A percentile compares a stretch with the other conserved stretches of the same genome.
phyloP scores from a whole-genome alignment of 2,329 filamentous ascomycete genomes.

The Cladosporium sp. region DNA sequence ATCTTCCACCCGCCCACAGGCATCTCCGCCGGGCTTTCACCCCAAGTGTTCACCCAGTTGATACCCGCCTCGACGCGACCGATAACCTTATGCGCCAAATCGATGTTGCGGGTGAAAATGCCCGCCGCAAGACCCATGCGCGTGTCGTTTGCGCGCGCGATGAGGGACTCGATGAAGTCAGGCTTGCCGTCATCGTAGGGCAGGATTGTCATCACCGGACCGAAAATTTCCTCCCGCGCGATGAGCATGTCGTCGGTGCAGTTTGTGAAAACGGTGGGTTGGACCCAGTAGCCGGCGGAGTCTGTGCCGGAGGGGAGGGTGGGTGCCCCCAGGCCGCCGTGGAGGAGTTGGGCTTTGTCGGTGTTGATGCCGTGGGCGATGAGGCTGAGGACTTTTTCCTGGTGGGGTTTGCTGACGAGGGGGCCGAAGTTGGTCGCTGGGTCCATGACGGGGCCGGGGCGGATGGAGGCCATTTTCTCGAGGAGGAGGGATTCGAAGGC shows the following conservation, averaged over 20 bases:
- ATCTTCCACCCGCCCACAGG: constrained; percentile 88
- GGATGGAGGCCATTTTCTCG: constrained; percentile 64
- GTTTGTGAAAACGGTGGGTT: constrained; percentile 79
- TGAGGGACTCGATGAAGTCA: constrained; percentile 59
- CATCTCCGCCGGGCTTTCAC: constrained; percentile 89
- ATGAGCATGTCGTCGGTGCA: constrained; percentile 80
- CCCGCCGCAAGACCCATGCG: constrained; percentile 76
- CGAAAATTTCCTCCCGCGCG: constrained; percentile 79
- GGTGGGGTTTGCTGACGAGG: constrained; percentile 68
- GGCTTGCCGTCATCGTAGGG: constrained; percentile 51
- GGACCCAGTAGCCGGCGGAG: constrained; percentile 72
- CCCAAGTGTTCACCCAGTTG: constrained; percentile 91
- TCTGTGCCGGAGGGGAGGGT: constrained; percentile 41
- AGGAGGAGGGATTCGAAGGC: constrained; percentile 65
- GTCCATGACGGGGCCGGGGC: constrained; percentile 69
- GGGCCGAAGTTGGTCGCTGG: constrained; percentile 76
- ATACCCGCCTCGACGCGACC: constrained; percentile 74
- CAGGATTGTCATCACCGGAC: constrained; percentile 78
- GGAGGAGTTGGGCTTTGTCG: constrained; percentile 70
- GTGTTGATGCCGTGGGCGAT: constrained; percentile 68
- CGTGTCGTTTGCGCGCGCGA: constrained; percentile 70
- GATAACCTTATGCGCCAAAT: constrained; percentile 67
- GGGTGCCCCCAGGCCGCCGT: constrained; percentile 62
- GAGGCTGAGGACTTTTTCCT: constrained; percentile 72
- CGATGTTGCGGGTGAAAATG: constrained; percentile 73